A percentile compares a stretch with the other conserved stretches of the same genome.
These are phyloP conservation scores for Myrica gale DNA, from an alignment of 306 rosid genomes.

Conservation along the genomic window DNA sequence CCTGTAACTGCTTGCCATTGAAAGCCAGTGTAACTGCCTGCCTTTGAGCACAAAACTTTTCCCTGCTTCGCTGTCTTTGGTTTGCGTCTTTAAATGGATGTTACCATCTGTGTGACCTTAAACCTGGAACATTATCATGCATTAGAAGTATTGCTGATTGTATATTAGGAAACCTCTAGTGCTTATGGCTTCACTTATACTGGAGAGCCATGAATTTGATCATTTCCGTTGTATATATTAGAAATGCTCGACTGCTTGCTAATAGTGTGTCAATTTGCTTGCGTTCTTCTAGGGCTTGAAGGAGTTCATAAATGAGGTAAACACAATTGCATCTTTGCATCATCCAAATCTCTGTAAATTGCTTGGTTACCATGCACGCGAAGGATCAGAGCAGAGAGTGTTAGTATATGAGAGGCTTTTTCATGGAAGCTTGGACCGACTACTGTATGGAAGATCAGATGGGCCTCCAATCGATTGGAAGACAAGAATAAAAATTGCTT, in stretches of 20 bases:
- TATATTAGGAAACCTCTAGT: neutral
- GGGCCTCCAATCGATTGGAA: slow-evolving; percentile 97
- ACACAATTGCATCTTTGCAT: slow-evolving; percentile 76
- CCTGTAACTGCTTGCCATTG: neutral
- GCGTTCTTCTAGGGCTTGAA: slow-evolving; percentile 65
- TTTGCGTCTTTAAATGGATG: neutral
- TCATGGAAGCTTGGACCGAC: slow-evolving; percentile 91
- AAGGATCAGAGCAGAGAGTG: slow-evolving; percentile 73
- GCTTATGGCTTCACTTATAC: neutral
- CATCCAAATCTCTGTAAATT: slow-evolving; percentile 94
- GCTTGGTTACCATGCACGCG: slow-evolving; percentile 94
- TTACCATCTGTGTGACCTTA: neutral
- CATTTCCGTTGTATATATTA: neutral
- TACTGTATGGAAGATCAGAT: slow-evolving; percentile 82
- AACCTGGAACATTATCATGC: neutral
- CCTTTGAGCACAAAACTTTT: neutral
- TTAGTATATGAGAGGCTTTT: slow-evolving; percentile 86
- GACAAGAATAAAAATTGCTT: slow-evolving; percentile 87
- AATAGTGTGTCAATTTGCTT: slow-evolving; percentile 9
- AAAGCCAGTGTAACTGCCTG: neutral
- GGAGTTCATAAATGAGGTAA: slow-evolving; percentile 80
- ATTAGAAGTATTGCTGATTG: neutral
- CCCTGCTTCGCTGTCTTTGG: neutral
- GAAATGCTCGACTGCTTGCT: slow-evolving; percentile 11
- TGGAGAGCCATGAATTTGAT: neutral